phyloP scores from a whole-genome alignment of 106 monocot species.

The Acorus calamus region DNA sequence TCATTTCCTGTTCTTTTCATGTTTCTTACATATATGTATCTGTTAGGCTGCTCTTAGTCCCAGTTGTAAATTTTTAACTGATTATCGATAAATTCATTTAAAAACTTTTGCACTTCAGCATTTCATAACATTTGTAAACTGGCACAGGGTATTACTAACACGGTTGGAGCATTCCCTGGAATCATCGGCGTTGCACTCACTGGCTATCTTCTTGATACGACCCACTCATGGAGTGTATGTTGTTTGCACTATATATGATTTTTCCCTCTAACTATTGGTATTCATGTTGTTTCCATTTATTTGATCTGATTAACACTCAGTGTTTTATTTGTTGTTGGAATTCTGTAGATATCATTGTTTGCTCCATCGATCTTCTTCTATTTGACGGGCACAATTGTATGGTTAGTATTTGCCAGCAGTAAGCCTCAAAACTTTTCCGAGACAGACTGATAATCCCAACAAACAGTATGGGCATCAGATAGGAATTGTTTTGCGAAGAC shows the following conservation, averaged over 20 bases:
- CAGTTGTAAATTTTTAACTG: too few species aligned
- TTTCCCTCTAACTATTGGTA: not conserved
- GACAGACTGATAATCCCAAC: constrained; percentile 1
- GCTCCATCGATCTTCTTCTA: constrained; percentile 96
- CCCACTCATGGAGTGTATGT: constrained; percentile 99
- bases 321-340: not conserved
- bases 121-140: not conserved
- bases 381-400: constrained; percentile 77
- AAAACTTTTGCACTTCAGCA: too few species aligned
- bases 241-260: not conserved
- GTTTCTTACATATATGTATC: too few species aligned
- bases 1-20: not conserved
- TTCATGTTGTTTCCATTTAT: constrained; percentile 4
- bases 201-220: constrained; percentile 86
- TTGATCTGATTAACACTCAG: not conserved
- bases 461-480: not conserved
- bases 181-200: constrained; percentile 84
- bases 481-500: not conserved
- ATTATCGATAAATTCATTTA: too few species aligned
- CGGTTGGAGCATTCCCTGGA: constrained; percentile 92
- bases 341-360: constrained; percentile 70
- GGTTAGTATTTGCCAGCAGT: constrained; percentile 87
- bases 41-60: too few species aligned
- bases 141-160: constrained; percentile 86
- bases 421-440: constrained; percentile 72